phyloP scores from a whole-genome alignment of 768 basidiomycete genomes.

The Leucosporidium creatinivorum region DNA sequence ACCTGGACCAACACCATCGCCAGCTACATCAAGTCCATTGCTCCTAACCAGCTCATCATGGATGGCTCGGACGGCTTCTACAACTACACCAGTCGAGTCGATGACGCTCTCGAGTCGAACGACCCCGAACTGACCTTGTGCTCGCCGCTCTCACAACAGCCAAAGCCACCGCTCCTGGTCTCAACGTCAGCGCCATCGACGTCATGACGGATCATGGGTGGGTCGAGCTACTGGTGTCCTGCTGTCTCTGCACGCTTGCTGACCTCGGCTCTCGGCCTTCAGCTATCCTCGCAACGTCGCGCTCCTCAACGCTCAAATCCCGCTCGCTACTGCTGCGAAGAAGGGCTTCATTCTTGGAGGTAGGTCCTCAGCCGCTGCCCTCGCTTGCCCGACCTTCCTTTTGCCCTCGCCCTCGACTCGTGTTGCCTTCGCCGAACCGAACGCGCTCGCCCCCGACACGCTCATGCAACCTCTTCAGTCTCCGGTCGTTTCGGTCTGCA shows the following conservation, averaged over 20 bases:
- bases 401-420: too few species aligned
- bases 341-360: slow-evolving; percentile 2
- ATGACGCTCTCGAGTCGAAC: too few species aligned
- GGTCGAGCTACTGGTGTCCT: not conserved
- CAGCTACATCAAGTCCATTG: not conserved
- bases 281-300: slow-evolving; percentile 4
- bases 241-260: too few species aligned
- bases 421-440: too few species aligned
- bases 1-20: slow-evolving; percentile 1
- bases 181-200: not conserved
- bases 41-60: slow-evolving; percentile 16
- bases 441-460: too few species aligned
- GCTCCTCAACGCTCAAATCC: not conserved
- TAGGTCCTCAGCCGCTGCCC: too few species aligned
- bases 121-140: not conserved
- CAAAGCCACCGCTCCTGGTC: not conserved
- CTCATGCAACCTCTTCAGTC: too few species aligned
- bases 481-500: too few species aligned
- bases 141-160: not conserved
- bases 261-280: too few species aligned
- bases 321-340: not conserved
- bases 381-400: too few species aligned
- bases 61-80: slow-evolving; percentile 30
- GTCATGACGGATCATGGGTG: slow-evolving; percentile 4
- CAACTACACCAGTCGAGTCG: slow-evolving; percentile 14